phyloP scores from a whole-genome alignment of 129 eudicot species.

The Pulicaria dysenterica region DNA sequence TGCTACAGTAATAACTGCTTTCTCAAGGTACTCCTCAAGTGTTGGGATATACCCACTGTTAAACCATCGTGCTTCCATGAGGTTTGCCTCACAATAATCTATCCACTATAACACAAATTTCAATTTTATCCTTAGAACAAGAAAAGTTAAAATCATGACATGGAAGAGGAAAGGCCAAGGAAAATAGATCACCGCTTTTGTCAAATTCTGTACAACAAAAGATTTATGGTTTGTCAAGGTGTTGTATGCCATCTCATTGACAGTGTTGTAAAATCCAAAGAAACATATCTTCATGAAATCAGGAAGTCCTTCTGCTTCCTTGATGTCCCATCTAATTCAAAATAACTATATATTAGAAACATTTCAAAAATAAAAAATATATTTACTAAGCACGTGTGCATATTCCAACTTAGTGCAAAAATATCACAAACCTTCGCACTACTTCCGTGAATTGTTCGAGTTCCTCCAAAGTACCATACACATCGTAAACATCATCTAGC shows the following conservation, averaged over 20 bases:
- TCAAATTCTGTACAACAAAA: conserved; percentile 31
- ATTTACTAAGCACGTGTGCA: background rate
- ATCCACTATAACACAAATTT: conserved; percentile 38
- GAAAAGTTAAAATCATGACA: background rate
- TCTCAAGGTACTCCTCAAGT: conserved; percentile 49
- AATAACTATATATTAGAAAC: background rate
- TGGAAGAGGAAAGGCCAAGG: background rate
- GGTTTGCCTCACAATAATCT: conserved; percentile 38
- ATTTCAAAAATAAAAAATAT: background rate
- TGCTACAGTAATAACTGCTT: conserved; percentile 51
- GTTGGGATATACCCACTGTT: conserved; percentile 53
- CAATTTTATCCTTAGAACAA: background rate
- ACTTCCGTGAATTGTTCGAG: conserved; percentile 38
- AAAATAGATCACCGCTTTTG: conserved; percentile 26
- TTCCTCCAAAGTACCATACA: conserved; percentile 46
- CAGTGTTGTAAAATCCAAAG: conserved; percentile 47
- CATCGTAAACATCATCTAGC: conserved; percentile 40
- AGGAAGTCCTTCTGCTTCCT: conserved; percentile 47
- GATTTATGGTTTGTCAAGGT: conserved; percentile 41
- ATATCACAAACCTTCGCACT: conserved; percentile 38
- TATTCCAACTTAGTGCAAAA: background rate
- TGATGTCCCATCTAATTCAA: conserved; percentile 55
- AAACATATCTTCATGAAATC: conserved; percentile 58
- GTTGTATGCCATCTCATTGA: conserved; percentile 53
- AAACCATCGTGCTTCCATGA: conserved; percentile 49